A percentile compares a stretch with the other conserved stretches of the same genome.
phyloP scores from a whole-genome alignment of 805 yeast genomes.

The Scheffersomyces stipitis region DNA sequence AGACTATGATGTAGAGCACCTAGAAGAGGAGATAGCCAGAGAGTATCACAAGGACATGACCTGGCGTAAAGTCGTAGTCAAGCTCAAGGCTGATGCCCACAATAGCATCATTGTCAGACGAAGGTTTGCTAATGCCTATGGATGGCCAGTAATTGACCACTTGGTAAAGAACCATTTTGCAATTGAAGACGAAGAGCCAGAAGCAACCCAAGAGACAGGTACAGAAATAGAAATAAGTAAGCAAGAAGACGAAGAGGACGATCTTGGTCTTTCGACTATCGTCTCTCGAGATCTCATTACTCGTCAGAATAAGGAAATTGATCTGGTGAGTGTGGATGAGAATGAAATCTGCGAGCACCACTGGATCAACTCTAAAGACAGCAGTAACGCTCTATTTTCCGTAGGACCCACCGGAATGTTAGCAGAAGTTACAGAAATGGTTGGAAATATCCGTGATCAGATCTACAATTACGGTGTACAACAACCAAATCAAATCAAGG shows the following conservation, averaged over 20 bases:
- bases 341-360: conserved; percentile 26
- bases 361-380: conserved; percentile 53
- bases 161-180: conserved; percentile 66
- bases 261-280: conserved; percentile 24
- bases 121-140: conserved; percentile 87
- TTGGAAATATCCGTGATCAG: conserved; percentile 46
- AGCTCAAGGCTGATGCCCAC: conserved; percentile 89
- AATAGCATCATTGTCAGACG: conserved; percentile 89
- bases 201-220: background rate
- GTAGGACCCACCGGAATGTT: conserved; percentile 76
- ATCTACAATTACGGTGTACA: conserved; percentile 20
- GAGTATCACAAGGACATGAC: conserved; percentile 80
- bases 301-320: conserved; percentile 36
- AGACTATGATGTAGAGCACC: conserved; percentile 40
- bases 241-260: conserved; percentile 20
- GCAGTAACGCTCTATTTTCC: conserved; percentile 39
- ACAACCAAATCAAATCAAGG: no score
- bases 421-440: conserved; percentile 60
- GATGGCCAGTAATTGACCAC: conserved; percentile 92
- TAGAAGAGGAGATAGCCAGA: conserved; percentile 82
- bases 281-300: conserved; percentile 36
- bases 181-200: conserved; percentile 10
- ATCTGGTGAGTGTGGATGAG: conserved; percentile 17
- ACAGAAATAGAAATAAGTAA: conserved; percentile 6
- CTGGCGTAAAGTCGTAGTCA: conserved; percentile 91